These are phyloP conservation scores for Aspergillus sp. DNA, from an alignment of 2,329 filamentous ascomycete genomes.

Conservation along the genomic window DNA sequence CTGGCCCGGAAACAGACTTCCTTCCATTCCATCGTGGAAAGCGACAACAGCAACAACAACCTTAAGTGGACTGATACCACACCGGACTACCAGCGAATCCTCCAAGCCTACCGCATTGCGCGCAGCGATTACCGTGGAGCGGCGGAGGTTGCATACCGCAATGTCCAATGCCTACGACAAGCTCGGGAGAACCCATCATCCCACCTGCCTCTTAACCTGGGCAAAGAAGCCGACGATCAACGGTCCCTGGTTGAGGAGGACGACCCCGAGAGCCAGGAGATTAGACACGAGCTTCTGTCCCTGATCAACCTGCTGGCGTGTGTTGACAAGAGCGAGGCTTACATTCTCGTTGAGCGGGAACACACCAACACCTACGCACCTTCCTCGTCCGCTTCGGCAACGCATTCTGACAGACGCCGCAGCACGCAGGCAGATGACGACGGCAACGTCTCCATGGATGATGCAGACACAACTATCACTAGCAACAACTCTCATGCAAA, in stretches of 20 bases:
- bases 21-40: conserved; percentile 39
- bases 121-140: conserved; percentile 79
- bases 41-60: conserved; percentile 17
- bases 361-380: conserved; percentile 19
- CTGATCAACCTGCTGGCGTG: conserved; percentile 90
- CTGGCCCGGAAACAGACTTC: conserved; percentile 63
- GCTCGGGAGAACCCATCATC: conserved; percentile 26
- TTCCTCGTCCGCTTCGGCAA: conserved; percentile 4
- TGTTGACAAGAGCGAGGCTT: conserved; percentile 72
- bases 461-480: conserved; percentile 12
- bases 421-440: conserved; percentile 36
- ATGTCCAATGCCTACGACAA: conserved; percentile 44
- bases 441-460: conserved; percentile 33
- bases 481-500: conserved; percentile 8
- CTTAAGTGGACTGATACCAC: conserved; percentile 25
- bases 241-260: conserved; percentile 28
- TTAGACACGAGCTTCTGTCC: conserved; percentile 67
- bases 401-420: conserved; percentile 30
- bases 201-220: conserved; percentile 29
- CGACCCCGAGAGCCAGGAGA: conserved; percentile 45
- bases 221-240: conserved; percentile 24
- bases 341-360: conserved; percentile 51
- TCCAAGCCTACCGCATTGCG: conserved; percentile 83
- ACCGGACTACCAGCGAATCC: conserved; percentile 74
- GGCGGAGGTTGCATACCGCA: conserved; percentile 49